Evolutionary conservation across 306 rosid species (phyloP).

Genomic region (Elaeagnus macrophylla): DNA sequence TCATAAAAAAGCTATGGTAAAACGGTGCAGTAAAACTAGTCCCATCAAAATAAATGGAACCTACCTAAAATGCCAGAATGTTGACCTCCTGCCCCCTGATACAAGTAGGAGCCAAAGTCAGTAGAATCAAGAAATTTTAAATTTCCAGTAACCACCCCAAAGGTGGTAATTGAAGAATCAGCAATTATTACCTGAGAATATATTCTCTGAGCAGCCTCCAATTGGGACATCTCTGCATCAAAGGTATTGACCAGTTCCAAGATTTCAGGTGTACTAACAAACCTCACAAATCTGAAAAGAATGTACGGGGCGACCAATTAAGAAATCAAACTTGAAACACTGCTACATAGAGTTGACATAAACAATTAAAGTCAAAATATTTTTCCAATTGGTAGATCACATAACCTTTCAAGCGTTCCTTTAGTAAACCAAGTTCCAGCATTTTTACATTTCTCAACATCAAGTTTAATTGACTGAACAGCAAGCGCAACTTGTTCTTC

Average conservation of each 20-base stretch:
- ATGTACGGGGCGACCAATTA: constrained; percentile 7
- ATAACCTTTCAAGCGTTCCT: constrained; percentile 94
- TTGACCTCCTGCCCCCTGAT: constrained; percentile 73
- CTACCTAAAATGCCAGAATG: constrained; percentile 57
- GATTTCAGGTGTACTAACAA: constrained; percentile 81
- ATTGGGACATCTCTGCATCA: constrained; percentile 89
- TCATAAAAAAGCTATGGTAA: background rate
- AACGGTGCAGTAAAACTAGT: constrained; percentile 5
- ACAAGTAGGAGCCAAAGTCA: constrained; percentile 22
- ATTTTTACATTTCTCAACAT: constrained; percentile 49
- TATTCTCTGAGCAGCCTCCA: constrained; percentile 74
- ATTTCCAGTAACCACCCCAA: constrained; percentile 11
- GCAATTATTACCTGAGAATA: constrained; percentile 62
- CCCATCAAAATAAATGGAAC: constrained; percentile 9
- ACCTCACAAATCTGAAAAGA: constrained; percentile 74
- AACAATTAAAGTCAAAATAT: background rate
- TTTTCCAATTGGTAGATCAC: constrained; percentile 1
- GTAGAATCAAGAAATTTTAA: constrained; percentile 12
- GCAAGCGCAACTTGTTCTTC: constrained; percentile 79
- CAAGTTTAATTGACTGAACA: constrained; percentile 69
- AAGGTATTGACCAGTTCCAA: constrained; percentile 69
- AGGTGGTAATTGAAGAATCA: constrained; percentile 7
- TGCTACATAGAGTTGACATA: background rate
- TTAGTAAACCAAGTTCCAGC: constrained; percentile 80
- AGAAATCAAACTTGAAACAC: constrained; percentile 13